Percentiles rank a stretch among this genome's conserved stretches.
These are phyloP conservation scores for Backusella australiensis DNA, from an alignment of 192 early-diverging fungal species.

Conservation along the genomic window DNA sequence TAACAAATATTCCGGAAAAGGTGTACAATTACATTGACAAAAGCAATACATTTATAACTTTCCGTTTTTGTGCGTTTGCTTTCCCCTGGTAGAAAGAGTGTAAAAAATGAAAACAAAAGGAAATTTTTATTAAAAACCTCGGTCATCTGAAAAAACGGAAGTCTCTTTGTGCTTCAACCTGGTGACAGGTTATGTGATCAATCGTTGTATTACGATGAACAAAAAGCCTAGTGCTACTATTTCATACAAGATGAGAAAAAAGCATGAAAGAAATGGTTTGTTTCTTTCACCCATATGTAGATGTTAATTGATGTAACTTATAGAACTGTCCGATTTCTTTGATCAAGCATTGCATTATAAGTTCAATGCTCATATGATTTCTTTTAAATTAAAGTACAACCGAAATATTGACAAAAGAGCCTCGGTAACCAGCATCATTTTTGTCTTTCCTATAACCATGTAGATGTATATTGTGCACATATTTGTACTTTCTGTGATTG, in stretches of 20 bases:
- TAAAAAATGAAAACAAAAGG: neutral
- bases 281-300: neutral
- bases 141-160: neutral
- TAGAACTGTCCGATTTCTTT: neutral
- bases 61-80: neutral
- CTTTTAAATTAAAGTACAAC: neutral
- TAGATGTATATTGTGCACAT: neutral
- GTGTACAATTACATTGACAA: neutral
- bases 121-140: neutral
- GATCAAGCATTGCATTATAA: neutral
- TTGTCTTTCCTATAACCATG: neutral
- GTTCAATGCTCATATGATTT: neutral
- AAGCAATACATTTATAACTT: neutral
- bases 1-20: neutral
- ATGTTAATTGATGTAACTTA: neutral
- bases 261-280: neutral
- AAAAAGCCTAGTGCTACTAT: neutral
- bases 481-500: neutral
- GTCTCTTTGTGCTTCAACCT: neutral
- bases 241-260: neutral
- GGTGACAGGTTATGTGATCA: neutral
- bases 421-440: neutral
- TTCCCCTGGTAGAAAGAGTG: neutral
- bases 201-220: neutral
- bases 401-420: neutral